These are phyloP conservation scores for Calonectria fujianensis DNA, from an alignment of 2,329 filamentous ascomycete species.

Conservation along the genomic window DNA sequence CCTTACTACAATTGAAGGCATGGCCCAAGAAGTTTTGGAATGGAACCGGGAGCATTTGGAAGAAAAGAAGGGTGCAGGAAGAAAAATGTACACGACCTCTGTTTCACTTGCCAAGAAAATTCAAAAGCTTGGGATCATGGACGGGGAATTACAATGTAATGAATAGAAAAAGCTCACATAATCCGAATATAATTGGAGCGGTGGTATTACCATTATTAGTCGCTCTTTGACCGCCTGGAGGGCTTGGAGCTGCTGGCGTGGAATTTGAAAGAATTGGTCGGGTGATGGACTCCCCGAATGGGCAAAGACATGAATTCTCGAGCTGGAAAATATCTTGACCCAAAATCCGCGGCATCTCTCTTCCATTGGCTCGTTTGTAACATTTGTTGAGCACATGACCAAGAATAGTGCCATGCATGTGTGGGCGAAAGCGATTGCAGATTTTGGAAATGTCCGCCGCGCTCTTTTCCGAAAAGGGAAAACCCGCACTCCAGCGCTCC, in stretches of 20 bases:
- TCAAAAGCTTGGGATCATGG: background rate
- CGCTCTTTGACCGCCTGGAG: background rate
- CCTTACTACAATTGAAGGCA: background rate
- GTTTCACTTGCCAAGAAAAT: constrained; percentile 8
- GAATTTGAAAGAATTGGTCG: background rate
- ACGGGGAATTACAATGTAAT: background rate
- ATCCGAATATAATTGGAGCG: background rate
- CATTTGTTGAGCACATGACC: constrained; percentile 1
- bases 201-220: background rate
- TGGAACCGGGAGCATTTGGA: background rate
- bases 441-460: constrained; percentile 18
- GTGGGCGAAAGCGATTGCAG: background rate
- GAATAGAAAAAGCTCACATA: background rate
- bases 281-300: background rate
- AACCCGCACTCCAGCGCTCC: background rate
- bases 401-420: background rate
- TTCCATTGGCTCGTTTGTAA: background rate
- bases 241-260: background rate
- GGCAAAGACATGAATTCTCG: background rate
- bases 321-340: background rate
- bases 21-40: background rate
- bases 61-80: background rate
- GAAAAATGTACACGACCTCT: background rate
- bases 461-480: constrained; percentile 14
- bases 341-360: background rate